phyloP scores from a whole-genome alignment of 176 grass and related monocot genomes.

The Areca catechu region DNA sequence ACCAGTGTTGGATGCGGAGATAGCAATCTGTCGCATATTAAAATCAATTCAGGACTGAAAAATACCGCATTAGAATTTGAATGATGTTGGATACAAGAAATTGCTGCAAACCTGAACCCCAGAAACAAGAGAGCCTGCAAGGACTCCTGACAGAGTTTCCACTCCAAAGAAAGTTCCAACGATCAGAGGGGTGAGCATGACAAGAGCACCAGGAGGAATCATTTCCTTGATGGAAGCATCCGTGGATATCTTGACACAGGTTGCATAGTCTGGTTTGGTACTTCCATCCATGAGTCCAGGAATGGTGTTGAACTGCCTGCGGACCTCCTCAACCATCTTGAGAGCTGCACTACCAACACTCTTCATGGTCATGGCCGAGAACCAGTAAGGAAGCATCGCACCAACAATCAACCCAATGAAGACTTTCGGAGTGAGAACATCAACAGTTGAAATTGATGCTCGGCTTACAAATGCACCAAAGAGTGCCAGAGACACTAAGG shows the following conservation, averaged over 20 bases:
- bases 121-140: conserved; percentile 8
- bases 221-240: conserved; percentile 6
- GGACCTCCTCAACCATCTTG: conserved; percentile 9
- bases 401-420: conserved; percentile 7
- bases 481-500: conserved; percentile 3
- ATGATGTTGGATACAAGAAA: not conserved
- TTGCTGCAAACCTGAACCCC: conserved; percentile 2
- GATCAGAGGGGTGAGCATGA: conserved; percentile 9
- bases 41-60: not conserved
- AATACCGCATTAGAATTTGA: not conserved
- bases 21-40: not conserved
- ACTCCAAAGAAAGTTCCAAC: conserved; percentile 10
- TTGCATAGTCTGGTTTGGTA: conserved; percentile 5
- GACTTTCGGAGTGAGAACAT: conserved; percentile 4
- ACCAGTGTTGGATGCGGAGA: conserved; percentile 8
- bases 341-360: conserved; percentile 8
- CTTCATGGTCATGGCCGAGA: conserved; percentile 12
- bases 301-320: conserved; percentile 13
- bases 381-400: conserved; percentile 10
- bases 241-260: conserved; percentile 4
- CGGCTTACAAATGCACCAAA: conserved; percentile 12
- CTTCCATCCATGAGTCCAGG: conserved; percentile 5
- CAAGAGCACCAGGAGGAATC: conserved; percentile 9
- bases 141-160: conserved; percentile 6
- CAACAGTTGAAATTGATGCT: conserved; percentile 1